These are phyloP conservation scores for Plasmopara viticola DNA, from an alignment of 352 stramenopile genomes.

Conservation along the genomic window DNA sequence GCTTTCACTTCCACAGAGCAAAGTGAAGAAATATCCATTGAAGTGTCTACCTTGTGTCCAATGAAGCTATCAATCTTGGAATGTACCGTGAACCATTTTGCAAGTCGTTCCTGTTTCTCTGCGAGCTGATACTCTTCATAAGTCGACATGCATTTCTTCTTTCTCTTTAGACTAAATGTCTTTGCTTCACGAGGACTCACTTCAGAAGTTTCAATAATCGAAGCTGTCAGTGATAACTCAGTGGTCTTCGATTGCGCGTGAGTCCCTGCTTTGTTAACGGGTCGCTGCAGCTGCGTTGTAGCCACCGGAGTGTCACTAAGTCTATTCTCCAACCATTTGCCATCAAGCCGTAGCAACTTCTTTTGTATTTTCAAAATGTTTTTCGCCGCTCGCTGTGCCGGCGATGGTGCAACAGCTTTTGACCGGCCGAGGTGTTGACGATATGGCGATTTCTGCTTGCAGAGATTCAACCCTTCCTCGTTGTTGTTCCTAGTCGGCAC, in stretches of 20 bases:
- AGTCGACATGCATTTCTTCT: slow-evolving; percentile 18
- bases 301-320: neutral
- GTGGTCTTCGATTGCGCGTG: neutral
- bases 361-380: slow-evolving; percentile 49
- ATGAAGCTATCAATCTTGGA: slow-evolving; percentile 5
- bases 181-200: slow-evolving; percentile 3
- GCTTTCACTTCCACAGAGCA: slow-evolving; percentile 38
- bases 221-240: slow-evolving; percentile 3
- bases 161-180: slow-evolving; percentile 12
- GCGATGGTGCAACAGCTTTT: slow-evolving; percentile 10
- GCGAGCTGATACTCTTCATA: slow-evolving; percentile 15
- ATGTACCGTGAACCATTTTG: slow-evolving; percentile 16
- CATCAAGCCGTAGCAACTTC: slow-evolving; percentile 25
- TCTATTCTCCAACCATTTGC: slow-evolving; percentile 5
- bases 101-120: slow-evolving; percentile 15
- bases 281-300: slow-evolving; percentile 8
- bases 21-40: neutral
- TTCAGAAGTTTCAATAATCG: neutral
- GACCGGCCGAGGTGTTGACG: slow-evolving; percentile 18
- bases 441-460: slow-evolving; percentile 37
- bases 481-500: slow-evolving; percentile 4
- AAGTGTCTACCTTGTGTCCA: neutral
- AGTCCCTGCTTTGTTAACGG: slow-evolving; percentile 1
- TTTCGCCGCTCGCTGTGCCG: slow-evolving; percentile 40
- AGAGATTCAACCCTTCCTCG: slow-evolving; percentile 7